Evolutionary conservation across 2,329 filamentous ascomycete species (phyloP).

Genomic region (Hypoxylon sp.): DNA sequence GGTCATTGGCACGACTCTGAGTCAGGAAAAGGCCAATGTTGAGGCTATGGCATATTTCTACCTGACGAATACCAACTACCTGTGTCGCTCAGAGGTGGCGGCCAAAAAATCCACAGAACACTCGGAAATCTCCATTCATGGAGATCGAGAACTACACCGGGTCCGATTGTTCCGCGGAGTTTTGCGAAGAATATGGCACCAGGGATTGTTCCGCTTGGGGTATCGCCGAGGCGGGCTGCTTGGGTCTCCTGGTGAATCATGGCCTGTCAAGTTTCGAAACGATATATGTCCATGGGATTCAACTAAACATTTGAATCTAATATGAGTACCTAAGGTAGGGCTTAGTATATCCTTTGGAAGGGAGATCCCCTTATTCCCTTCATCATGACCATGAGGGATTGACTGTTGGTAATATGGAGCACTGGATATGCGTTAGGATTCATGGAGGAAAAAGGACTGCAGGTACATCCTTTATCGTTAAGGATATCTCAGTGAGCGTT

Average conservation of each 20-base stretch:
- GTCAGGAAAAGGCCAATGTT: conserved; percentile 5
- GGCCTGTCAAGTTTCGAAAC: background rate
- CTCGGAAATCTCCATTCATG: background rate
- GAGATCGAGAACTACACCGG: background rate
- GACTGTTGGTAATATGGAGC: background rate
- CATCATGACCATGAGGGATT: background rate
- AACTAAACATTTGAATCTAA: background rate
- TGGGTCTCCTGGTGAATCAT: conserved; percentile 12
- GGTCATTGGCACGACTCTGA: background rate
- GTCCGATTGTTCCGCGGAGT: background rate
- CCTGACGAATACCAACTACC: background rate
- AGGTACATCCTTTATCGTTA: background rate
- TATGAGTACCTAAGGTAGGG: background rate
- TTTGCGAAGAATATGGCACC: background rate
- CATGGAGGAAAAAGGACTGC: background rate
- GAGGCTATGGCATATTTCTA: conserved; percentile 23
- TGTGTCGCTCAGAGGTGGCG: background rate
- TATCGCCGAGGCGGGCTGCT: background rate
- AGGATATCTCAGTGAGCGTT: background rate
- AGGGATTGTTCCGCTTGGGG: conserved; percentile 21
- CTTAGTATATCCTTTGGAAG: background rate
- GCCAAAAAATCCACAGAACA: background rate
- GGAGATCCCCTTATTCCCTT: no score
- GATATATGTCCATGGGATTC: conserved; percentile 10
- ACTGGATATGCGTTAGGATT: background rate